Percentiles rank a stretch among this genome's conserved stretches.
phyloP scores from a whole-genome alignment of 2,329 filamentous ascomycete species.

The Didymella sp. region DNA sequence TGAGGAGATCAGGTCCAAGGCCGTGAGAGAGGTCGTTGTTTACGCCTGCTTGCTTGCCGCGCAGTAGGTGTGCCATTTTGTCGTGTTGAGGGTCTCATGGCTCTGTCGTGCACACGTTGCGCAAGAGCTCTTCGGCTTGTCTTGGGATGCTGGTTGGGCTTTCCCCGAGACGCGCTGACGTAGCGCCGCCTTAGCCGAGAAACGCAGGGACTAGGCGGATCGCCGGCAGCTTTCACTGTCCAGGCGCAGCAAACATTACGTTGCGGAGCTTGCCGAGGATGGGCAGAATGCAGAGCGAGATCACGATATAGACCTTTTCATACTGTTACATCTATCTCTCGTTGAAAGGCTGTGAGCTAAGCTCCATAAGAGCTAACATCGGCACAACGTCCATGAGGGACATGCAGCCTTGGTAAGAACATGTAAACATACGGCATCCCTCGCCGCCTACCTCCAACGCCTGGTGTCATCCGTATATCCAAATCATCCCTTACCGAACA shows the following conservation, averaged over 20 bases:
- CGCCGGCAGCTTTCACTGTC: background rate
- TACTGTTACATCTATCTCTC: conserved; percentile 13
- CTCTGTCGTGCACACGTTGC: conserved; percentile 26
- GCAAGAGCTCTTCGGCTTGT: conserved; percentile 16
- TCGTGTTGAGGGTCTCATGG: conserved; percentile 37
- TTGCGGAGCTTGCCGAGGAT: background rate
- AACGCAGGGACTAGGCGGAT: conserved; percentile 31
- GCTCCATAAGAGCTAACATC: conserved; percentile 10
- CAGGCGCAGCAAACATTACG: conserved; percentile 15
- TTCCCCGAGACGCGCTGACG: conserved; percentile 13
- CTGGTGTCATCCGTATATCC: conserved; percentile 27
- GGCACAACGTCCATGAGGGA: background rate
- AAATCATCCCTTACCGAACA: conserved; percentile 14
- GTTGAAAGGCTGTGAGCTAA: conserved; percentile 3
- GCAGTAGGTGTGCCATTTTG: conserved; percentile 82
- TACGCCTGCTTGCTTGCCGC: conserved; percentile 92
- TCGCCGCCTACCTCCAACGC: conserved; percentile 20
- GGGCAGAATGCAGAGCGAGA: background rate
- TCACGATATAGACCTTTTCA: background rate
- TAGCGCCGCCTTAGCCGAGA: conserved; percentile 18
- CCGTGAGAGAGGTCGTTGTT: conserved; percentile 87
- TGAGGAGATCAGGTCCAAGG: conserved; percentile 78
- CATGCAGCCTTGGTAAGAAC: conserved; percentile 3
- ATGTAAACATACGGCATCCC: conserved; percentile 3
- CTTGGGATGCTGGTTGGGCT: conserved; percentile 18